These are phyloP conservation scores for Phaseolus coccineus DNA, from an alignment of 331 rosid genomes.

Conservation along the genomic window DNA sequence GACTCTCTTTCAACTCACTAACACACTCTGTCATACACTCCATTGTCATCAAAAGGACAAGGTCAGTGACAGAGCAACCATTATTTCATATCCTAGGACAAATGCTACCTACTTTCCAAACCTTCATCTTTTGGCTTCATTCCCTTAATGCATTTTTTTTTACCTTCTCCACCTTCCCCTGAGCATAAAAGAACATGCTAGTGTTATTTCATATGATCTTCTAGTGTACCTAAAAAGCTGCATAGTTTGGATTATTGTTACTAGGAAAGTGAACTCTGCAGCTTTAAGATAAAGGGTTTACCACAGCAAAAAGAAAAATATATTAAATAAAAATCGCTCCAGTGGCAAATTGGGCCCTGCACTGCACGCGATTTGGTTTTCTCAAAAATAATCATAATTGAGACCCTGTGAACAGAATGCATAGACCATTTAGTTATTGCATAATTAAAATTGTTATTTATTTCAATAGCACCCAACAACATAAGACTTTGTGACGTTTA, in stretches of 20 bases:
- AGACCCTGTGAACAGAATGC: conserved; percentile 11
- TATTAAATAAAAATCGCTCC: background rate
- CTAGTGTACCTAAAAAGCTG: conserved; percentile 30
- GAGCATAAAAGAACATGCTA: background rate
- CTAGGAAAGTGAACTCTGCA: conserved; percentile 38
- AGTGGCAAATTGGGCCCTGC: background rate
- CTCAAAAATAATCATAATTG: conserved; percentile 39
- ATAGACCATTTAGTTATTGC: conserved; percentile 15
- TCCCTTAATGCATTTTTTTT: conserved; percentile 8
- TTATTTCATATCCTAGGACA: conserved; percentile 3
- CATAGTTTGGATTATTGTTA: conserved; percentile 23
- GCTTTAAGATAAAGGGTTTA: conserved; percentile 39
- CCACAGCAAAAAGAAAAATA: background rate
- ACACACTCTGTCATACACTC: conserved; percentile 63
- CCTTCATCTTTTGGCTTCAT: conserved; percentile 28
- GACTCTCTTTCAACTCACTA: conserved; percentile 62
- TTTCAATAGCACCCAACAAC: conserved; percentile 34
- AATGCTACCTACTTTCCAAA: conserved; percentile 23
- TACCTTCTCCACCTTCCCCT: background rate
- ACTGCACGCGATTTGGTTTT: conserved; percentile 30
- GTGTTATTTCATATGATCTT: background rate
- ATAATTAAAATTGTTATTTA: conserved; percentile 9
- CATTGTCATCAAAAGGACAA: conserved; percentile 54
- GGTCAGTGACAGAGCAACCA: conserved; percentile 56
- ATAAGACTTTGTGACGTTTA: conserved; percentile 32